Percentiles rank a stretch among this genome's conserved stretches.
Conservation (phyloP, 179 eudicot species). For the Drosera spatulata region DNA sequence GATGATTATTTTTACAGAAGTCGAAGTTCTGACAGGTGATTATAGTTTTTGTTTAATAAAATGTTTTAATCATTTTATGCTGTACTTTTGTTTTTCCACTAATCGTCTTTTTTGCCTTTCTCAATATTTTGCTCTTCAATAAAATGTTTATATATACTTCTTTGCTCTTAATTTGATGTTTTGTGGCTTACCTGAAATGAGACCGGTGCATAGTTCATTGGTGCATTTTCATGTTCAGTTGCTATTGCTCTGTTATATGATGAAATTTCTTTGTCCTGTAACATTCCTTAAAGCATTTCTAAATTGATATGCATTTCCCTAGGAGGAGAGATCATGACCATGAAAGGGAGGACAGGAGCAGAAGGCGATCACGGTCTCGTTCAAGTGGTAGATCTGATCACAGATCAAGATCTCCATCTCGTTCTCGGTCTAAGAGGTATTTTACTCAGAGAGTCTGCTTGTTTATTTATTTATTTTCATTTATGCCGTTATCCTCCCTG, state of each 20-base stretch:
- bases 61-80: background rate
- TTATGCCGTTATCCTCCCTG: background rate
- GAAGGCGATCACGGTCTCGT: slow-evolving; percentile 54
- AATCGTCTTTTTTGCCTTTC: no score
- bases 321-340: slow-evolving; percentile 76
- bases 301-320: slow-evolving; percentile 5
- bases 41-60: background rate
- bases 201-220: background rate
- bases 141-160: no score
- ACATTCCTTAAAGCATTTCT: background rate
- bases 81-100: no score
- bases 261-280: background rate
- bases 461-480: background rate
- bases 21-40: slow-evolving; percentile 54
- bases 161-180: no score
- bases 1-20: slow-evolving; percentile 45
- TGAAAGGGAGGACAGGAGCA: slow-evolving; percentile 67
- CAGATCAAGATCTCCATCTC: slow-evolving; percentile 82
- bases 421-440: slow-evolving; percentile 50
- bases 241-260: background rate
- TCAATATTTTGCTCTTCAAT: no score
- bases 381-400: slow-evolving; percentile 70
- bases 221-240: background rate
- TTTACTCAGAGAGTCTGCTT: background rate
- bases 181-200: background rate